Base-by-base conservation (phyloP, 2,329 filamentous ascomycete species). In the Ophiostoma himal-ulmi region DNA sequence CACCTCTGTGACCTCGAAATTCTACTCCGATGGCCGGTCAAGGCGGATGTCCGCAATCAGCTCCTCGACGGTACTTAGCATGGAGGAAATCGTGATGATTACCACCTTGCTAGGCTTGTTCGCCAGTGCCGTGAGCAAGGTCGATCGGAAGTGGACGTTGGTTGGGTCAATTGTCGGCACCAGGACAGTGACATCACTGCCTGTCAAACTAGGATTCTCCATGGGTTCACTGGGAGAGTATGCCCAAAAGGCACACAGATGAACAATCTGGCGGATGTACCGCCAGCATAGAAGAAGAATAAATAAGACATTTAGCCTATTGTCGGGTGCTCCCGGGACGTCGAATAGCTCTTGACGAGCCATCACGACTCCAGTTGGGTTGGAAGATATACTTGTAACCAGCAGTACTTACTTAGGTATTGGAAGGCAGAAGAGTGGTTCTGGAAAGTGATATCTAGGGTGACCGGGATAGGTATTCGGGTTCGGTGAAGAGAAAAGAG, bases 91-190 rank as follows among this genome's bases (percentile, higher is more conserved):
- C 0, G 83, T 82, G 10, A 85, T 80, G 4, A 88, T 76, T 0
- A 84, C 71, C 30, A 86, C 74, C 1, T 71, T 73, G 0, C 72
- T 73, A 0, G 82, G 83, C 0, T 67, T 20, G 70, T 84, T 83
- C 1, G 69, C 64, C 1, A 83, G 75, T 2, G 83, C 79, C 0
- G 79, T 80, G 0, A 70, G 64, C 2, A 86, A 71, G 68, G 82
- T 83, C 17, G 79, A 78, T 0, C 72, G 65, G 69, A 88, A 85
- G 22, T 80, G 78, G 0, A 64, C 68, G 13, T 80, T 79, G 0
- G 74, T 68, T 0, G 84, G 83, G 14, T 83, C 81, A 3, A 85
- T 78, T 0, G 84, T 87, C 0, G 85, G 83, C 2, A 88, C 75
- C 65, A 88, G 78, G 26, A 86, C 81, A 0, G 84, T 84, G 68